phyloP scores from a whole-genome alignment of 176 grass and related monocot species.

The Olyra latifolia region DNA sequence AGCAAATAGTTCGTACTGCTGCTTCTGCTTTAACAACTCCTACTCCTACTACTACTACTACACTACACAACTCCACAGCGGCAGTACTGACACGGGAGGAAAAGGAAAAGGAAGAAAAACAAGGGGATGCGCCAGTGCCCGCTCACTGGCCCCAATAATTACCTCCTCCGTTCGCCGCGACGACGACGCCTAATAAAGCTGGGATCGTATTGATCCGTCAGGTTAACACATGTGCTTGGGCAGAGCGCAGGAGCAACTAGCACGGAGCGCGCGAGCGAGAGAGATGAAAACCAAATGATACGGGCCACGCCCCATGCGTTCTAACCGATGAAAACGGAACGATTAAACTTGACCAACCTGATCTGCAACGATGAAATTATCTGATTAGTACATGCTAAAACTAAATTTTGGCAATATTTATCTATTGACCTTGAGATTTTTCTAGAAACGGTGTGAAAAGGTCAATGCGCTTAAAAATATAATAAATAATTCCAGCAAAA shows the following conservation, averaged over 20 bases:
- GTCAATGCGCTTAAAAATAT: too few species aligned
- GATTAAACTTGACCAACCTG: too few species aligned
- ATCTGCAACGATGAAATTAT: too few species aligned
- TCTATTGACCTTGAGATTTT: too few species aligned
- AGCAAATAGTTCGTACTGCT: conserved; percentile 15
- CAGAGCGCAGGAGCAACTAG: background rate
- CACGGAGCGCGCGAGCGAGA: background rate
- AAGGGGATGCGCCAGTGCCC: background rate
- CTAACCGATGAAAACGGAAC: background rate
- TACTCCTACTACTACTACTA: too few species aligned
- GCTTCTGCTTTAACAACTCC: conserved; percentile 30
- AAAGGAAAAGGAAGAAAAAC: background rate
- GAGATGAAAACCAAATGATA: conserved; percentile 21
- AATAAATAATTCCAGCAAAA: too few species aligned
- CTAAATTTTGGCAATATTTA: too few species aligned
- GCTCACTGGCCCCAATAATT: conserved; percentile 28
- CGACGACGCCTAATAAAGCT: conserved; percentile 32
- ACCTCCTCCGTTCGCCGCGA: conserved; percentile 12
- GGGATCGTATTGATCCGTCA: conserved; percentile 38
- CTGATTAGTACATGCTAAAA: too few species aligned
- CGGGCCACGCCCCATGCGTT: conserved; percentile 32
- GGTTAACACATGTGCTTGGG: conserved; percentile 26
- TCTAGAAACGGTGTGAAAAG: too few species aligned
- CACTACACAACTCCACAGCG: background rate
- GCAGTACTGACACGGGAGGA: background rate